Percentiles rank a stretch among this genome's conserved stretches.
These are phyloP conservation scores for Yamadazyma triangularis DNA, from an alignment of 1,139 yeast genomes.

Conservation along the genomic window DNA sequence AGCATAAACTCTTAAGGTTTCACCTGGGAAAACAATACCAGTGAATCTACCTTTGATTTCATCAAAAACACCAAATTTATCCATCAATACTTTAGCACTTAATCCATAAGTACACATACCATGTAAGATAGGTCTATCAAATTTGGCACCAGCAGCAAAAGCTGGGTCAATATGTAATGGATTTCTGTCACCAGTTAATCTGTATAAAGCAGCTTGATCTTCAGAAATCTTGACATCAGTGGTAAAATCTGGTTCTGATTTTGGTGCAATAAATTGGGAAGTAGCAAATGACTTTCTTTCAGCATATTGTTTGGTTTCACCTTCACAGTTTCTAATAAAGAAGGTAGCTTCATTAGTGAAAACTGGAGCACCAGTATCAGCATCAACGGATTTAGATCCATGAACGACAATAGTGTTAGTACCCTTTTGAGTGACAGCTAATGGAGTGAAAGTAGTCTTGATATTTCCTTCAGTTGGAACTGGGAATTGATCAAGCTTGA, in stretches of 20 bases:
- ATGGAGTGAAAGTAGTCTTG: constrained; percentile 59
- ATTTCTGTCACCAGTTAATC: constrained; percentile 91
- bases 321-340: constrained; percentile 81
- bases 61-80: constrained; percentile 74
- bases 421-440: constrained; percentile 81
- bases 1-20: constrained; percentile 72
- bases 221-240: constrained; percentile 54
- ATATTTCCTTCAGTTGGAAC: constrained; percentile 69
- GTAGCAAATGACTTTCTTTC: constrained; percentile 58
- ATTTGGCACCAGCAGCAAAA: constrained; percentile 86
- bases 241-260: constrained; percentile 63
- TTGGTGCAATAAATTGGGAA: constrained; percentile 63
- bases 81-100: constrained; percentile 69
- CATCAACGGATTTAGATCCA: constrained; percentile 70
- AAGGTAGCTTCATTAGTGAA: constrained; percentile 83
- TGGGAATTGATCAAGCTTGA: constrained; percentile 75
- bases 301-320: constrained; percentile 49
- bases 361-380: constrained; percentile 61
- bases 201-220: constrained; percentile 85
- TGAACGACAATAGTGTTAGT: constrained; percentile 80
- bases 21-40: constrained; percentile 96
- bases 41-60: constrained; percentile 91
- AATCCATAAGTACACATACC: constrained; percentile 90
- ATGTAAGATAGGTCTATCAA: constrained; percentile 84
- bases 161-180: constrained; percentile 93